Percentiles rank a stretch among this genome's conserved stretches.
phyloP scores from a whole-genome alignment of 495 filamentous ascomycete species.

The Penicillium goetzii region DNA sequence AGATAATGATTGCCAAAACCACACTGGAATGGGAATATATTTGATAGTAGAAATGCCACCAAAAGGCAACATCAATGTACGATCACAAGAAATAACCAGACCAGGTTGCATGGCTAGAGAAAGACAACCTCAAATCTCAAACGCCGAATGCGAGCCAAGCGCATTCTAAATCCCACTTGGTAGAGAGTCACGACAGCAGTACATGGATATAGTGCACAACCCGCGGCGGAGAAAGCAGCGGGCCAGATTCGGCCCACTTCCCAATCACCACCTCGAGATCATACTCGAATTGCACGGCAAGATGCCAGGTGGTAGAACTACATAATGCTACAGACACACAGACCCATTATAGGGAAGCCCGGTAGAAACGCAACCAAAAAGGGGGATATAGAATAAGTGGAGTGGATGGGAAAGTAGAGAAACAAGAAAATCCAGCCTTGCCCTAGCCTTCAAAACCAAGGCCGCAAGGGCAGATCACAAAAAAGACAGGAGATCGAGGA shows the following conservation, averaged over 20 bases:
- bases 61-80: conserved; percentile 4
- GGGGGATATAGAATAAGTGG: conserved; percentile 1
- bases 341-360: neutral
- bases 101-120: neutral
- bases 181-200: neutral
- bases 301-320: conserved; percentile 11
- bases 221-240: neutral
- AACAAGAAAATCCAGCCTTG: neutral
- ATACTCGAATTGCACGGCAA: conserved; percentile 13
- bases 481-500: conserved; percentile 18
- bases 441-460: neutral
- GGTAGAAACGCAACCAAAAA: neutral
- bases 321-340: conserved; percentile 20
- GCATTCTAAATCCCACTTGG: conserved; percentile 18
- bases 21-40: conserved; percentile 3
- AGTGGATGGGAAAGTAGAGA: neutral
- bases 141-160: conserved; percentile 15
- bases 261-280: conserved; percentile 16
- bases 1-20: neutral
- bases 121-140: conserved; percentile 4
- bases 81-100: neutral
- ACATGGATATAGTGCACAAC: neutral
- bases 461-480: neutral
- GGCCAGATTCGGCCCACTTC: neutral
- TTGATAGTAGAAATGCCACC: neutral